A percentile compares a stretch with the other conserved stretches of the same genome.
Evolutionary conservation across 2,329 filamentous ascomycete genomes (phyloP).

Genomic region (Sphaerulina vaccinii): DNA sequence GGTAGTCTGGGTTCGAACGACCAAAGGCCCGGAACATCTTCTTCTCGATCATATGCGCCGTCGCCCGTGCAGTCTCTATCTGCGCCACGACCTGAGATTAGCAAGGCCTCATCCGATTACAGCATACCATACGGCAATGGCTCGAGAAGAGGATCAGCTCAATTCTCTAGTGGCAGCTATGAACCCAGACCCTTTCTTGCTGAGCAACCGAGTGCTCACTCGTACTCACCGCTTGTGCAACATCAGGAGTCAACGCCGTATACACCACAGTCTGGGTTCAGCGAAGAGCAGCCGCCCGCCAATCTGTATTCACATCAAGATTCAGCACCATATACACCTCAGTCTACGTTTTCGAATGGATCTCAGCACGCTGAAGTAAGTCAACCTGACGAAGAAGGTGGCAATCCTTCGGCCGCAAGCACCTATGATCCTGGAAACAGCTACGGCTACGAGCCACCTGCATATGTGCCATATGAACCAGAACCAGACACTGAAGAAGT

Average conservation of each 20-base stretch:
- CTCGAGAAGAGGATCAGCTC: conserved; percentile 33
- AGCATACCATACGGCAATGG: conserved; percentile 30
- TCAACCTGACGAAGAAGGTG: conserved; percentile 18
- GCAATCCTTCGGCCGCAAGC: conserved; percentile 52
- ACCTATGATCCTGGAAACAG: conserved; percentile 56
- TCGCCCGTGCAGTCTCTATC: conserved; percentile 23
- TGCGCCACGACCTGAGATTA: conserved; percentile 31
- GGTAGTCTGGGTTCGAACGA: conserved; percentile 24
- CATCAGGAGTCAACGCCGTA: conserved; percentile 8
- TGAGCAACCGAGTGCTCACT: conserved; percentile 27
- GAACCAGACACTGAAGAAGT: conserved; percentile 53
- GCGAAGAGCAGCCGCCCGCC: too few relatives aligned
- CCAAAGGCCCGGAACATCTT: conserved; percentile 25
- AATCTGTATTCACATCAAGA: too few relatives aligned
- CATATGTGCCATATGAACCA: conserved; percentile 50
- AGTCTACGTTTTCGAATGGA: conserved; percentile 7
- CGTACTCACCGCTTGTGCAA: conserved; percentile 15
- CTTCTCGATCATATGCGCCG: conserved; percentile 30
- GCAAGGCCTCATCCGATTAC: conserved; percentile 33
- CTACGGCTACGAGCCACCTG: conserved; percentile 51
- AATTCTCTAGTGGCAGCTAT: conserved; percentile 32
- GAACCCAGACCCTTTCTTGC: conserved; percentile 32
- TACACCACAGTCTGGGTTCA: background rate
- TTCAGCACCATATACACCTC: conserved; percentile 1
- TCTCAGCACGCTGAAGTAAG: background rate